Percentiles rank a stretch among this genome's conserved stretches.
Conservation (phyloP, 305 asterid species). For the Fraxinus velutina region DNA sequence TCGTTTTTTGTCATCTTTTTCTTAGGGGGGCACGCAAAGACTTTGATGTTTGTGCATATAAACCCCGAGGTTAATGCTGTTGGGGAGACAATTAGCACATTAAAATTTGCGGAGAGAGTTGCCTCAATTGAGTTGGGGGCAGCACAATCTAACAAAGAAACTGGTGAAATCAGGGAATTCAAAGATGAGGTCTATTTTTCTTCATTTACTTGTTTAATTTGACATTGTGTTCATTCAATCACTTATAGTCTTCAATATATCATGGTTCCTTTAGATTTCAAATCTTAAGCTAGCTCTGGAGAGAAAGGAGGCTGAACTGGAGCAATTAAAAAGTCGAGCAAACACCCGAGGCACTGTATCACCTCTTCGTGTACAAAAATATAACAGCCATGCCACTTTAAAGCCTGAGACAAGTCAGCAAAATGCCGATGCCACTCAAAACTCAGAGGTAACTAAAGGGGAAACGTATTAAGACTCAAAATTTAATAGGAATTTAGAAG, state of each 20-base stretch:
- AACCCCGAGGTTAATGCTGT: constrained; percentile 72
- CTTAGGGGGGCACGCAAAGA: constrained; percentile 88
- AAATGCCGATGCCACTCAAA: constrained; percentile 38
- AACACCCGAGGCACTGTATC: constrained; percentile 52
- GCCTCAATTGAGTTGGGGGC: constrained; percentile 81
- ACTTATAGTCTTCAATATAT: constrained; percentile 18
- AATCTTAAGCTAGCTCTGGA: constrained; percentile 68
- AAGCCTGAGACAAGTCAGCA: constrained; percentile 54
- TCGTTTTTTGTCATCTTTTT: constrained; percentile 10
- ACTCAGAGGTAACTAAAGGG: constrained; percentile 51
- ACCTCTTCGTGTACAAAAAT: constrained; percentile 60
- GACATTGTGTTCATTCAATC: constrained; percentile 18
- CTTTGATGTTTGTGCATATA: constrained; percentile 86
- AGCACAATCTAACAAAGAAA: constrained; percentile 76
- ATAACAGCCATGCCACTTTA: constrained; percentile 36
- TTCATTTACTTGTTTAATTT: constrained; percentile 16
- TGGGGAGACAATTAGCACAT: constrained; percentile 82
- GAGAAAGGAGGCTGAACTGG: constrained; percentile 80
- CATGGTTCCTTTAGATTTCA: constrained; percentile 53
- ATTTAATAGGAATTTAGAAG: neutral
- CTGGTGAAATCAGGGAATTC: constrained; percentile 63
- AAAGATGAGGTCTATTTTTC: constrained; percentile 68
- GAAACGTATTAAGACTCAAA: neutral
- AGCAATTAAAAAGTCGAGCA: constrained; percentile 55
- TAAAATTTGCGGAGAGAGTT: constrained; percentile 87